phyloP scores from a whole-genome alignment of 306 rosid genomes.

The Vachellia pachyceras region DNA sequence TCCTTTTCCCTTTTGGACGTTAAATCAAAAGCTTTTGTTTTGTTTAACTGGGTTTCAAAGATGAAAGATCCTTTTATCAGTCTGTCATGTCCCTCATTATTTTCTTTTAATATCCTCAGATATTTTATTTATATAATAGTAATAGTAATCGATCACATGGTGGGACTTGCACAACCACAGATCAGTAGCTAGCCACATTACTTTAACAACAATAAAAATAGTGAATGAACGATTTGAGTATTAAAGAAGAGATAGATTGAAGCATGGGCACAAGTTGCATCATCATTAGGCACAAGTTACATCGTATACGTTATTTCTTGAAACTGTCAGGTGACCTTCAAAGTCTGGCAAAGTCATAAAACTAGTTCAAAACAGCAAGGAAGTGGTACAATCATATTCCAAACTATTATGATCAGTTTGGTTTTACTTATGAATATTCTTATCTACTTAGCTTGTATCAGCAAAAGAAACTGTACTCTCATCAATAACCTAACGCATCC shows the following conservation, averaged over 20 bases:
- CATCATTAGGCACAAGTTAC: conserved; percentile 30
- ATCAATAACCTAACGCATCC: too few relatives aligned
- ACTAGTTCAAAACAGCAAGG: not conserved
- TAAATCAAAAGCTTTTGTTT: not conserved
- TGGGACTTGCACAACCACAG: conserved; percentile 35
- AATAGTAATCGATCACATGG: not conserved
- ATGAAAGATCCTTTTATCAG: not conserved
- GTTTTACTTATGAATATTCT: not conserved
- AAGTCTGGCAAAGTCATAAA: not conserved
- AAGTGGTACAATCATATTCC: not conserved
- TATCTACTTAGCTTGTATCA: not conserved
- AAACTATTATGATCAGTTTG: not conserved
- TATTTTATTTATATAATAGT: not conserved
- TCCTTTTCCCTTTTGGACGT: conserved; percentile 18
- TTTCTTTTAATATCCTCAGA: not conserved
- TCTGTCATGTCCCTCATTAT: conserved; percentile 35
- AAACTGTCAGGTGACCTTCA: conserved; percentile 1
- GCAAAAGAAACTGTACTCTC: not conserved
- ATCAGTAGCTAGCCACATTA: conserved; percentile 9
- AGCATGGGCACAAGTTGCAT: not conserved
- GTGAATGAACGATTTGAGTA: not conserved
- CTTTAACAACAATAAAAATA: not conserved
- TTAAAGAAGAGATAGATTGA: not conserved
- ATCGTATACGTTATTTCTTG: not conserved
- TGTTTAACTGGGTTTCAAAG: not conserved